These are phyloP conservation scores for Colletotrichum lupini DNA, from an alignment of 2,329 filamentous ascomycete genomes.

Conservation along the genomic window DNA sequence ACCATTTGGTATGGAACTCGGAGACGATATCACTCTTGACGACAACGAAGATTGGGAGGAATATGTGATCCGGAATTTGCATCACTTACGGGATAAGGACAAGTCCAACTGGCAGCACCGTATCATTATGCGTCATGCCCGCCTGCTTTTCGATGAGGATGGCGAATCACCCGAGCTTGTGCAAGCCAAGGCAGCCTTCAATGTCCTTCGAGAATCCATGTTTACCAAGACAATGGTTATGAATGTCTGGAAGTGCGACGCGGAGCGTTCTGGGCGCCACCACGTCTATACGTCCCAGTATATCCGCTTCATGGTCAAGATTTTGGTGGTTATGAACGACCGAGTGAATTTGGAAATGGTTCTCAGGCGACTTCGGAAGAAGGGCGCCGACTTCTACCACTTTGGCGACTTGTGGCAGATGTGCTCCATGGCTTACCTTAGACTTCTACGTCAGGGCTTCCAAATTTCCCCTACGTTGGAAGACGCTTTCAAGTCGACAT, in stretches of 20 bases:
- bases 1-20: conserved; percentile 63
- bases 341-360: conserved; percentile 81
- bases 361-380: conserved; percentile 82
- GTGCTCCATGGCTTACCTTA: conserved; percentile 64
- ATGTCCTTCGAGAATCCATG: conserved; percentile 77
- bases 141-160: conserved; percentile 63
- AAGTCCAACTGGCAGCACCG: conserved; percentile 97
- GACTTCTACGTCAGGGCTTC: conserved; percentile 62
- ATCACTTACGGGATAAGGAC: conserved; percentile 74
- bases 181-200: conserved; percentile 82
- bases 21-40: conserved; percentile 61
- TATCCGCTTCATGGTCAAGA: conserved; percentile 80
- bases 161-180: conserved; percentile 58
- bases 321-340: conserved; percentile 81
- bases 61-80: conserved; percentile 63
- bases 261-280: conserved; percentile 84
- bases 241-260: conserved; percentile 94
- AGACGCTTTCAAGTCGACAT: conserved; percentile 65
- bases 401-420: conserved; percentile 70
- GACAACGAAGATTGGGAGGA: conserved; percentile 71
- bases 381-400: conserved; percentile 79
- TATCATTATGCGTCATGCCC: conserved; percentile 80
- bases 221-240: conserved; percentile 96
- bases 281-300: conserved; percentile 94
- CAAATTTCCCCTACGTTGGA: conserved; percentile 58